These are phyloP conservation scores for Ophiocordyceps camponoti-leonardi DNA, from an alignment of 2,329 filamentous ascomycete genomes.

Conservation along the genomic window DNA sequence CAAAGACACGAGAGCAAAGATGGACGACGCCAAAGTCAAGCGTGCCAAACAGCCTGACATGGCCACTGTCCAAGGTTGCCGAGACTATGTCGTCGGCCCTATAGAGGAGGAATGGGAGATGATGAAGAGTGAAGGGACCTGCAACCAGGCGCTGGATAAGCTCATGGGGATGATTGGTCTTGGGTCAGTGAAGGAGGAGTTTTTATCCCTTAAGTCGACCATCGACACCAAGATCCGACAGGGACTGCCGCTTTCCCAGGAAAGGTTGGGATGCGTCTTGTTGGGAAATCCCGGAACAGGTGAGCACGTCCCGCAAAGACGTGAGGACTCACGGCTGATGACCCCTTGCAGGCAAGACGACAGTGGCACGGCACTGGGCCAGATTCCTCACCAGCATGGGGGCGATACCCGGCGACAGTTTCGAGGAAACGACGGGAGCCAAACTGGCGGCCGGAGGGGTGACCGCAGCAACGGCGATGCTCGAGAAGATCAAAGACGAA, in stretches of 20 bases:
- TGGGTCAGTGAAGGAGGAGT: slow-evolving; percentile 47
- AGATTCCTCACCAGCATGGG: slow-evolving; percentile 45
- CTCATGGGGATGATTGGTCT: slow-evolving; percentile 58
- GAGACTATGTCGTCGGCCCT: slow-evolving; percentile 1
- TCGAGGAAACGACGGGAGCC: slow-evolving; percentile 53
- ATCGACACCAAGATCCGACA: slow-evolving; percentile 46
- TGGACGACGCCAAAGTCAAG: not conserved
- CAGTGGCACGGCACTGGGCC: slow-evolving; percentile 54
- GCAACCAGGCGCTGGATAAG: slow-evolving; percentile 37
- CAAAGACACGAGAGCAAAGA: slow-evolving; percentile 11
- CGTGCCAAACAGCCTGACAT: not conserved
- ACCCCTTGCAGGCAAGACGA: slow-evolving; percentile 26
- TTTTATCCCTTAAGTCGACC: slow-evolving; percentile 44
- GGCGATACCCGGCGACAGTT: slow-evolving; percentile 39
- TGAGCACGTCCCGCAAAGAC: too few relatives aligned
- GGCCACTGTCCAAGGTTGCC: not conserved
- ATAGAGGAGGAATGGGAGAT: slow-evolving; percentile 41
- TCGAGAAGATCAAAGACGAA: not conserved
- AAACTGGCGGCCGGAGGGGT: slow-evolving; percentile 9
- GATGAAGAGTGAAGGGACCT: slow-evolving; percentile 36
- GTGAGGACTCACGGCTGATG: too few relatives aligned
- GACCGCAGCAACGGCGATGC: not conserved
- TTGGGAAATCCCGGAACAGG: slow-evolving; percentile 58
- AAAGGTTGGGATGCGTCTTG: slow-evolving; percentile 45
- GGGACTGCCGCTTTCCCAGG: slow-evolving; percentile 30